Base-by-base conservation (phyloP, 345 rosid species). In the Pistacia integerrima region DNA sequence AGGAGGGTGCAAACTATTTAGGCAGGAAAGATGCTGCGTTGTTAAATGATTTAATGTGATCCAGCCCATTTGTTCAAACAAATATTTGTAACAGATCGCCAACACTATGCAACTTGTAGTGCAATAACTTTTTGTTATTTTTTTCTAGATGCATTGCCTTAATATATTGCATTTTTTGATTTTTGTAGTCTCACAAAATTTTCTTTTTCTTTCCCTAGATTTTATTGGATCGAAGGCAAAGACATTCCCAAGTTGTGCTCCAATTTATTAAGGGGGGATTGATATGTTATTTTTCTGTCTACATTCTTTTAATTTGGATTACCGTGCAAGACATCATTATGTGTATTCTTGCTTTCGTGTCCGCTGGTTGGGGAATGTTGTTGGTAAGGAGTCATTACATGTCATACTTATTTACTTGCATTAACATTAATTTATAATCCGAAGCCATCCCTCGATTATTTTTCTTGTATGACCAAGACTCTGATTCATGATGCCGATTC, bases 361-460 rank as follows among this genome's bases (percentile, higher is more conserved):
- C 98, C 8, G 94, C 97, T 6, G 98, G 99, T 6, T 97, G 99
- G 99, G 99, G 98, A 44, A 88, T 97, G 97, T 94, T 97, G 63
- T 82, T 91, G 94, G 98, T 93, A 84, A 87, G 85, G 78, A 4
- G 55, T 41, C n/a, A 63, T 80, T 64, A 36, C 16, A 14, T 0
- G 25, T 55, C 25, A 25, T 38, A 33, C 11, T 22, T 33, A 20
- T 56, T 64, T n/a, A 3, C 9, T 28, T 17, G 3, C 5, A 28
- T n/a, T 22, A 44, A 28, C 33, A 22, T 25, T 11, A 14, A 13
- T 36, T 5, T 2, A n/a, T 72, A 20, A 5, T 41, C 8, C n/a
- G 54, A 22, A 2, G 13, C n/a, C 73, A 44, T 70, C 62, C 33
- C 28, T 30, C 9, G 10, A 20, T 61, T 44, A 61, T 62, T 14